Evolutionary conservation across 108 stramenopile genomes (phyloP), one percentile per base, ranked within the genome.

Genomic region (Pseudonitzschia multiseries): DNA sequence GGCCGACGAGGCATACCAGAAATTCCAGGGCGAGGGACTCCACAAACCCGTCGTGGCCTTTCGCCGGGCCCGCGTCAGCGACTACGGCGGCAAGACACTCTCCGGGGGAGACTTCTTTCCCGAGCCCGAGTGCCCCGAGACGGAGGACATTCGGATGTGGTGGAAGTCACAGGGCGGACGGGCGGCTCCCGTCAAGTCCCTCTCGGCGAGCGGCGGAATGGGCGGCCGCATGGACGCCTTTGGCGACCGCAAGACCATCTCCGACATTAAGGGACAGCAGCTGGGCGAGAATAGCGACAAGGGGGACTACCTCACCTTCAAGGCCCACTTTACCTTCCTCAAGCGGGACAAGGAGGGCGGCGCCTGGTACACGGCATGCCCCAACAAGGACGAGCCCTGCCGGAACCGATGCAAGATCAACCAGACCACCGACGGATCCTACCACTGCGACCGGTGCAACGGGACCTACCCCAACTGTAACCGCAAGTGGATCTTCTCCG

Each of bases 351-450:
- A 89, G 80, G 86, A 87, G 62, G 92, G 94, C 48, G 94, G 94
- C 17, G 93, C 95, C 13, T 98, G 98, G 98, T 98, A 98, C 85
- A 89, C 95, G 8, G 95, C 97, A 52, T 97, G 97, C 76, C 78
- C 87, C 65, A 95, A 95, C 71, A 60, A 93, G 28, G 79, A 77
- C 8, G 96, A 94, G 27, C 95, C 91, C 54, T 96, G 95, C 80
- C 88, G 84, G 51, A 92, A 96, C 48, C 86, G 86, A 54, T 91
- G 68, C 83, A 96, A 96, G 84, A 91, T 92, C 33, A 87, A 82
- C 9, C 91, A 85, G 56, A 89, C 85, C 22, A 88, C 91, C 28
- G 92, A 93, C 75, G 91, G 89, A 46, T 79, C 76, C 44, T 96
- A 85, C 86, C 79, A 84, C 62, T 96, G 95, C 69, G 95, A 93